Percentiles rank a stretch among this genome's conserved stretches.
Conservation (phyloP, 257 asterid genomes). For the Haberlea rhodopensis region DNA sequence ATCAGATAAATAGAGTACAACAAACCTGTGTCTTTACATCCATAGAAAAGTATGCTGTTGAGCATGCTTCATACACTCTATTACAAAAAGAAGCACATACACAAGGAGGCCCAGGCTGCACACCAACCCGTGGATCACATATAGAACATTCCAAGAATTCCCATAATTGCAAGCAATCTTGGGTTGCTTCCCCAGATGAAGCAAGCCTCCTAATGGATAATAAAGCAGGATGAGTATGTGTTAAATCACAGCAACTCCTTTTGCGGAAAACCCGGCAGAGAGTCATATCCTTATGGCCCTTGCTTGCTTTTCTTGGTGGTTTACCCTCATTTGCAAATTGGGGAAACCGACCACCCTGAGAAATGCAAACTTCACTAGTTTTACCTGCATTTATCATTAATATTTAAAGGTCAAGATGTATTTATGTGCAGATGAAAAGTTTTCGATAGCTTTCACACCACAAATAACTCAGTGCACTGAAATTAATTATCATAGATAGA, state of each 20-base stretch:
- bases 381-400: constrained; percentile 50
- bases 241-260: constrained; percentile 84
- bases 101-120: constrained; percentile 75
- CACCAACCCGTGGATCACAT: constrained; percentile 88
- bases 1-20: constrained; percentile 13
- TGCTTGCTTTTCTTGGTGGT: constrained; percentile 75
- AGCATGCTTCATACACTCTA: constrained; percentile 74
- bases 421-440: constrained; percentile 11
- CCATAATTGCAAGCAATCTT: constrained; percentile 94
- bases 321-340: constrained; percentile 74
- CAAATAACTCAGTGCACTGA: constrained; percentile 12
- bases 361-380: constrained; percentile 66
- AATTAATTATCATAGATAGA: neutral
- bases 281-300: constrained; percentile 77
- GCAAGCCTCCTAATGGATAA: constrained; percentile 79
- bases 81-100: constrained; percentile 80
- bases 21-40: constrained; percentile 88
- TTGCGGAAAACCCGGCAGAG: constrained; percentile 91
- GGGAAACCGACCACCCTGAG: constrained; percentile 92
- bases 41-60: constrained; percentile 73
- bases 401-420: constrained; percentile 2
- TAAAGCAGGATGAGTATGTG: constrained; percentile 87
- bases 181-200: constrained; percentile 91
- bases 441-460: constrained; percentile 9
- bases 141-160: constrained; percentile 88